Base-by-base conservation (phyloP, 1,139 yeast species). In the Zygosaccharomyces pseudobailii region DNA sequence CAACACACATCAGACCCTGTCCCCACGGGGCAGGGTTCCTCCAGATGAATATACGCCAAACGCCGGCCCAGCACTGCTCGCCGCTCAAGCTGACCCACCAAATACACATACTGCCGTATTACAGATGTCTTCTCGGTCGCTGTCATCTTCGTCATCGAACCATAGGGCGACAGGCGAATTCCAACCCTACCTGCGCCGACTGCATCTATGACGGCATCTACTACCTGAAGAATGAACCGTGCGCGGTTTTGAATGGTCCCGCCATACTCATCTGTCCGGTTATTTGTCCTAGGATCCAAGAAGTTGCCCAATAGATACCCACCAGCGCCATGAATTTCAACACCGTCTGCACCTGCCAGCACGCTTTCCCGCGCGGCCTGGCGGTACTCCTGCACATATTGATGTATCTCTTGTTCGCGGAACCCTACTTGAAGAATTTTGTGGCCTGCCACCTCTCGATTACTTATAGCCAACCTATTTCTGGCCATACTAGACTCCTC, bases 11-110 rank as follows among this genome's bases (percentile, higher is more conserved):
- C 39, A 40, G 40, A 52, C 53, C 3, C 37, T 24, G 27, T 6
- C 1, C 27, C 27, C 27, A 2, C 27, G 9, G 27, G 27, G 33
- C 17, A 41, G 22, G 74, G 71, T 53, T 79, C 84, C 37, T 78
- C 72, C 33, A 76, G 43, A 35, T 76, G 77, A 17, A 79, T 51
- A 56, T 74, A 79, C 1, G 82, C 82, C 21, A 75, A 51, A 25
- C 64, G 55, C 21, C 68, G 58, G 34, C 71, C 70, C 5, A 36
- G 32, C 17, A 57, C 62, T 4, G 67, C 65, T 45, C 66, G 53
- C 32, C 49, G 55, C 45, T 68, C 67, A 31, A 67, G 48, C 49
- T 66, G 59, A 30, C 57, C 53, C 19, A 58, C 46, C 5, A 71
- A 42, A 53, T 70, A 69, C 9, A 66, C 58, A 46, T 56, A 69